Conservation (phyloP, 1,284 basidiomycete species). For the Papiliotrema fonsecae region DNA sequence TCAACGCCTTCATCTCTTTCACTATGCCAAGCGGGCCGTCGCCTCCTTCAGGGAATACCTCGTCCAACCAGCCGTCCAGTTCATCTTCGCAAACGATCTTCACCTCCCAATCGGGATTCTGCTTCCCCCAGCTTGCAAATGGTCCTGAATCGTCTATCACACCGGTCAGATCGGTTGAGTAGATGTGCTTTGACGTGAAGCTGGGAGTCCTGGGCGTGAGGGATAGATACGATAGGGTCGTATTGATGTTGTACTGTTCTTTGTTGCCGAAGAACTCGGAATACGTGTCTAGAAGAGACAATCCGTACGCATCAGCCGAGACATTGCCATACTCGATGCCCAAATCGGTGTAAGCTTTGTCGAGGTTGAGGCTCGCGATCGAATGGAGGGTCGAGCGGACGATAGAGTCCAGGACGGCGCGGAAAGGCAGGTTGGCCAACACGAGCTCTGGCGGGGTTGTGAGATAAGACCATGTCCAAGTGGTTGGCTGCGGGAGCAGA, state of each 20-base stretch:
- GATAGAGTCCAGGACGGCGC: too few relatives aligned
- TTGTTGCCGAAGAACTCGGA: conserved; percentile 10
- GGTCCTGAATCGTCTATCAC: conserved; percentile 17
- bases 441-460: too few relatives aligned
- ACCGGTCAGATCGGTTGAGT: conserved; percentile 18
- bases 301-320: conserved; percentile 5
- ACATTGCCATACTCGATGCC: conserved; percentile 7
- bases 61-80: conserved; percentile 19
- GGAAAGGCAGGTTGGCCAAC: too few relatives aligned
- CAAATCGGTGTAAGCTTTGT: background rate
- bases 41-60: background rate
- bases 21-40: background rate
- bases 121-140: conserved; percentile 17
- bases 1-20: conserved; percentile 12
- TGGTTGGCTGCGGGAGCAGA: too few relatives aligned
- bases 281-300: conserved; percentile 3
- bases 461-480: too few relatives aligned
- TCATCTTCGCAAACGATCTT: conserved; percentile 17
- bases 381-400: too few relatives aligned
- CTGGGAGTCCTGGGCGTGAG: background rate
- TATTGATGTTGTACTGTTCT: conserved; percentile 5
- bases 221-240: conserved; percentile 2
- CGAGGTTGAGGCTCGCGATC: too few relatives aligned
- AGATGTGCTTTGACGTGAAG: conserved; percentile 15
- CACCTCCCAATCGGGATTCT: conserved; percentile 18